phyloP scores from a whole-genome alignment of 495 filamentous ascomycete genomes.

The Penicillium soppii region DNA sequence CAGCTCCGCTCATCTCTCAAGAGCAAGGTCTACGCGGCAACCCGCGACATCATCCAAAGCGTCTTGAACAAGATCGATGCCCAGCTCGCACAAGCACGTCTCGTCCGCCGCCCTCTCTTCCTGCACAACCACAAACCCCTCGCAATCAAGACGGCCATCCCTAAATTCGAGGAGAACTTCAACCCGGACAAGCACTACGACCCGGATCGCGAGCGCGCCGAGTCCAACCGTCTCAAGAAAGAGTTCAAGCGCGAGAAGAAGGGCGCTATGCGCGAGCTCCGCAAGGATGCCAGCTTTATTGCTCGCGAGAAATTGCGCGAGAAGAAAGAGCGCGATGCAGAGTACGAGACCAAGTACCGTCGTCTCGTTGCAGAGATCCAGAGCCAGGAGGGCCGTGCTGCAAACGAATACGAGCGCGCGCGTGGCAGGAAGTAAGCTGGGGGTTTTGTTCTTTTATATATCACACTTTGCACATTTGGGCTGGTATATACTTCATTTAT shows the following conservation, averaged over 20 bases:
- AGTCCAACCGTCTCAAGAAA: slow-evolving; percentile 72
- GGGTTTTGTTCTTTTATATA: slow-evolving; percentile 4
- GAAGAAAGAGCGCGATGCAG: slow-evolving; percentile 87
- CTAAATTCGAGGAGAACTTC: slow-evolving; percentile 96
- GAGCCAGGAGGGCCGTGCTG: slow-evolving; percentile 82
- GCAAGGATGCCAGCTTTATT: slow-evolving; percentile 92
- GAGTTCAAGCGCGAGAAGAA: slow-evolving; percentile 96
- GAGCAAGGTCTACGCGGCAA: slow-evolving; percentile 45
- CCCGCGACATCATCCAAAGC: slow-evolving; percentile 34
- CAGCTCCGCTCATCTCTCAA: slow-evolving; percentile 54
- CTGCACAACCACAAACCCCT: slow-evolving; percentile 88
- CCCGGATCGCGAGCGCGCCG: slow-evolving; percentile 82
- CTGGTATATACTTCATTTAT: slow-evolving; percentile 26
- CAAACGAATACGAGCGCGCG: slow-evolving; percentile 85
- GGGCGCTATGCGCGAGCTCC: slow-evolving; percentile 88
- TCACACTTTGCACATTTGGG: slow-evolving; percentile 16
- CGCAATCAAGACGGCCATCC: slow-evolving; percentile 82
- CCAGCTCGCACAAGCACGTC: slow-evolving; percentile 54
- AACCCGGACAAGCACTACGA: slow-evolving; percentile 96
- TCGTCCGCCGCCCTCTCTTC: slow-evolving; percentile 71
- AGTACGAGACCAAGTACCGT: slow-evolving; percentile 94
- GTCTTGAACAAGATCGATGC: slow-evolving; percentile 42
- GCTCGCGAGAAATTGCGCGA: slow-evolving; percentile 81
- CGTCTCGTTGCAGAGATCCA: slow-evolving; percentile 91
- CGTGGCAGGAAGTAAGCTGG: slow-evolving; percentile 58